Evolutionary conservation across 306 rosid genomes (phyloP), one percentile per base, ranked within the genome.

Genomic region (Geum urbanum): DNA sequence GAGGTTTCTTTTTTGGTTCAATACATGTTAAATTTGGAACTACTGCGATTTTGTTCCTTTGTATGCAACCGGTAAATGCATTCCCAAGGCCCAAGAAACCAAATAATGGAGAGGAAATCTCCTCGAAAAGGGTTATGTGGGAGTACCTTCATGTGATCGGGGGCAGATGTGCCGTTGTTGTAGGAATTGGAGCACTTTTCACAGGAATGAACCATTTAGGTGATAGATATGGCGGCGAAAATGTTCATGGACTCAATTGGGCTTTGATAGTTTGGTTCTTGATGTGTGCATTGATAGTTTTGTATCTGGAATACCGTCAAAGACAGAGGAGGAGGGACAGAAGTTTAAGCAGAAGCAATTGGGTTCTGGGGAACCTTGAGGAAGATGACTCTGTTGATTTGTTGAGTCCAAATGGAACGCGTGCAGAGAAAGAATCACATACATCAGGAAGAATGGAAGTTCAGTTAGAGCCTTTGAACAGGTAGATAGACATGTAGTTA

Each of bases 141-240:
- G 98, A 88, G 79, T 92, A 88, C 70, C 76, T 77, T 37, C 98
- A 92, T 57, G 63, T 80, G 58, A 79, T 79, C 63, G 81, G 87
- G 19, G 98, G 98, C 47, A 88, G 97, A 80, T 77, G 81, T 81
- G 83, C 96, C 43, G 63, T 86, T 82, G 80, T 83, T 32, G 73
- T 77, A 4, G 98, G 97, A 67, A 75, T 90, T 60, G 96, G 85
- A 11, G 88, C 97, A 69, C 86, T 88, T 61, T 84, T 86, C 79
- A 92, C 80, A 32, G 98, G 98, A 71, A 77, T 92, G 98, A 86
- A 82, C 86, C 98, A 92, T 84, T 82, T 89, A 67, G 96, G 96
- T 22, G 81, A 83, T 51, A 82, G 88, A 80, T 86, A 92, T 72
- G 90, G 80, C 5, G 84, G 81, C 32, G 98, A 88, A 73, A 82